phyloP scores from a whole-genome alignment of 2,329 filamentous ascomycete species.

The Talaromyces sp. region DNA sequence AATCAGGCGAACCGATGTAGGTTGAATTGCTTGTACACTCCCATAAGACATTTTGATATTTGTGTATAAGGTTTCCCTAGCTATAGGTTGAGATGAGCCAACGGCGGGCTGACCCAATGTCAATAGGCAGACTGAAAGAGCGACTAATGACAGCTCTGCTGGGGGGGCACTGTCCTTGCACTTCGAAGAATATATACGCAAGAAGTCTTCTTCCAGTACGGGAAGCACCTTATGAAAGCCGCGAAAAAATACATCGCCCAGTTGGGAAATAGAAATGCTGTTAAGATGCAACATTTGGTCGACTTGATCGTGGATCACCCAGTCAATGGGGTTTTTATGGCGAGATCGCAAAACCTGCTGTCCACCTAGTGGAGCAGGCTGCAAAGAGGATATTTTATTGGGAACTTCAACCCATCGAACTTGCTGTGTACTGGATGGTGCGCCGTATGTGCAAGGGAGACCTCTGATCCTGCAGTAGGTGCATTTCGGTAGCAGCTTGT shows the following conservation, averaged over 20 bases:
- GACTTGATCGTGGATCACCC: not conserved
- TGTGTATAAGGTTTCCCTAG: not conserved
- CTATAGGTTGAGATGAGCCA: not conserved
- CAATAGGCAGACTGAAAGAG: not conserved
- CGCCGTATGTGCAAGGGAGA: not conserved
- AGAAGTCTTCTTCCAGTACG: not conserved
- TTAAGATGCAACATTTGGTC: not conserved
- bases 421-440: not conserved
- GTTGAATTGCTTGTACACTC: not conserved
- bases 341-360: not conserved
- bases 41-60: not conserved
- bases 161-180: not conserved
- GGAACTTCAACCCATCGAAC: not conserved
- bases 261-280: not conserved
- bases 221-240: not conserved
- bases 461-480: not conserved
- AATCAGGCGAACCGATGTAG: not conserved
- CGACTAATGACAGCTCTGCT: not conserved
- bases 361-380: not conserved
- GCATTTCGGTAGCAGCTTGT: conserved; percentile 1
- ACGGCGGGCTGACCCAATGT: not conserved
- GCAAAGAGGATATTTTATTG: not conserved
- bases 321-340: not conserved
- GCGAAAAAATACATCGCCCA: not conserved
- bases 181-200: not conserved